Conservation (phyloP, 176 grass and related monocot species). For the Chloris gayana region DNA sequence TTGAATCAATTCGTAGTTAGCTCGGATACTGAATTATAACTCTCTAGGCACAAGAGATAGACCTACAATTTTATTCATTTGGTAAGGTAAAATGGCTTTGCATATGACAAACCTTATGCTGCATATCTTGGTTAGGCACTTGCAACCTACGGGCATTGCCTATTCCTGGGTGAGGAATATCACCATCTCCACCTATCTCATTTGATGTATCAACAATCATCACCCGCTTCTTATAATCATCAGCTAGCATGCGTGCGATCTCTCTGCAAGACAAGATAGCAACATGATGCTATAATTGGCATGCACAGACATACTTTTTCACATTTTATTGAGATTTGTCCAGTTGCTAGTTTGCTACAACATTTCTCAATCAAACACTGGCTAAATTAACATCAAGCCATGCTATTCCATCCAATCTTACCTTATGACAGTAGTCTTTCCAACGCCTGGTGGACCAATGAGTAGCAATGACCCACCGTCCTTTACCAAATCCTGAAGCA, state of each 20-base stretch:
- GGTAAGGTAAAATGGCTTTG: not conserved
- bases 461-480: conserved; percentile 82
- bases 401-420: conserved; percentile 8
- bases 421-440: conserved; percentile 92
- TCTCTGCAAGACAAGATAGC: conserved; percentile 55
- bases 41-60: too few relatives aligned
- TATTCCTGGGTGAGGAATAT: conserved; percentile 88
- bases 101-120: conserved; percentile 71
- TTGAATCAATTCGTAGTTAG: too few relatives aligned
- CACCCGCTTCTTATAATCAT: conserved; percentile 83
- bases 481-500: conserved; percentile 84
- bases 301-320: too few relatives aligned
- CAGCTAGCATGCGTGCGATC: conserved; percentile 80
- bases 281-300: not conserved
- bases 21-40: too few relatives aligned
- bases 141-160: conserved; percentile 84
- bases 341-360: not conserved
- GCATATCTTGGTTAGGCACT: conserved; percentile 83
- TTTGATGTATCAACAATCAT: conserved; percentile 98
- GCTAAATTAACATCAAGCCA: not conserved
- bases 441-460: conserved; percentile 83
- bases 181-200: conserved; percentile 95
- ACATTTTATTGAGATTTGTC: not conserved
- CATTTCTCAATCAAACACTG: not conserved
- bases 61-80: too few relatives aligned